Percentiles rank a stretch among this genome's conserved stretches.
Conservation (phyloP, 73 alveolate genomes). For the Tetrahymena elliotti region DNA sequence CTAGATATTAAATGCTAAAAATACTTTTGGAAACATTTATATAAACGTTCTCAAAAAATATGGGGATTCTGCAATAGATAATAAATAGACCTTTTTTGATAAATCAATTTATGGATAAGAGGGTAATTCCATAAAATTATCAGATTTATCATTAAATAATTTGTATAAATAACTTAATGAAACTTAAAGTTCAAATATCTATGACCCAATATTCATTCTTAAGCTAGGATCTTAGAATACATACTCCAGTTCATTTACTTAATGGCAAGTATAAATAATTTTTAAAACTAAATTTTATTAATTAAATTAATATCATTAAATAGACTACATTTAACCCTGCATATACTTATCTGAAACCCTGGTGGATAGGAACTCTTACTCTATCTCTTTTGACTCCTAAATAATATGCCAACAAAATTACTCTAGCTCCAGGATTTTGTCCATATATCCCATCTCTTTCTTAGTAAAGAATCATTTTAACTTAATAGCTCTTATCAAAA, state of each 20-base stretch:
- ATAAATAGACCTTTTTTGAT: neutral
- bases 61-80: neutral
- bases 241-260: neutral
- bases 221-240: neutral
- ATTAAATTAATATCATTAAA: neutral
- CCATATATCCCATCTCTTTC: slow-evolving; percentile 24
- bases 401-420: neutral
- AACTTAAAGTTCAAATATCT: neutral
- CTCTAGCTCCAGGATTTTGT: slow-evolving; percentile 39
- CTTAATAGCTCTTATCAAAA: neutral
- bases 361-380: slow-evolving; percentile 42
- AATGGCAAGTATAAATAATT: neutral
- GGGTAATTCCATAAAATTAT: neutral
- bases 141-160: neutral
- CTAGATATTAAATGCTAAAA: neutral
- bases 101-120: neutral
- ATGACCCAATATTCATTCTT: neutral
- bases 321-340: slow-evolving; percentile 30
- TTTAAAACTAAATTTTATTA: neutral
- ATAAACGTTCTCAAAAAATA: neutral
- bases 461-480: neutral
- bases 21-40: neutral
- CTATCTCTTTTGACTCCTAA: slow-evolving; percentile 11
- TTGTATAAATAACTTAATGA: neutral
- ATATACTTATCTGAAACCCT: slow-evolving; percentile 25